These are phyloP conservation scores for Jacaranda copaia DNA, from an alignment of 257 asterid species.

Conservation along the genomic window DNA sequence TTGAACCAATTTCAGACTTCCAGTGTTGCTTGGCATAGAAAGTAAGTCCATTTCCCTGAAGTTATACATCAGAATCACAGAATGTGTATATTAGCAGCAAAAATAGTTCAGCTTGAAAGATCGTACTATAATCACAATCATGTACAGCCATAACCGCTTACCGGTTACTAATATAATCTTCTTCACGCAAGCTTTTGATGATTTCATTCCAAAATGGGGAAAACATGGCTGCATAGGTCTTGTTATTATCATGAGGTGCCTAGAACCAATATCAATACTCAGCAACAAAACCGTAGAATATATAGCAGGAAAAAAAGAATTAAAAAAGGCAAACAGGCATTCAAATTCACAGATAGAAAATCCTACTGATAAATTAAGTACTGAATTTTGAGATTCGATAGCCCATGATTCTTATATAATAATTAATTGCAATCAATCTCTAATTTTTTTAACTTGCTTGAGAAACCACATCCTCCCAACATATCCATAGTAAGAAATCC, in stretches of 20 bases:
- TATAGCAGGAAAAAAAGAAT: conserved; percentile 1
- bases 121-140: conserved; percentile 14
- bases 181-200: conserved; percentile 93
- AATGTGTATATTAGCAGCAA: background rate
- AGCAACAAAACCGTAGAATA: conserved; percentile 33
- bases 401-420: conserved; percentile 15
- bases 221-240: conserved; percentile 80
- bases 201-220: conserved; percentile 99
- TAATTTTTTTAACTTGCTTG: background rate
- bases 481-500: background rate
- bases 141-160: conserved; percentile 38
- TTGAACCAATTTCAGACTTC: conserved; percentile 89
- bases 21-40: conserved; percentile 95
- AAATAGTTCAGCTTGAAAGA: conserved; percentile 10
- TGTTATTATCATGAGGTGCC: conserved; percentile 69
- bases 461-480: background rate
- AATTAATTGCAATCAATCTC: conserved; percentile 13
- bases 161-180: conserved; percentile 95
- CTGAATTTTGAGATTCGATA: conserved; percentile 7
- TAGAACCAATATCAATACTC: conserved; percentile 36
- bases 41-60: conserved; percentile 97
- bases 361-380: background rate
- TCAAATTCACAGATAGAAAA: conserved; percentile 5
- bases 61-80: conserved; percentile 14
- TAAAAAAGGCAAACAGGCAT: background rate